Evolutionary conservation across 78 protist genomes (phyloP).

Genomic region (Creolimax fragrantissima): DNA sequence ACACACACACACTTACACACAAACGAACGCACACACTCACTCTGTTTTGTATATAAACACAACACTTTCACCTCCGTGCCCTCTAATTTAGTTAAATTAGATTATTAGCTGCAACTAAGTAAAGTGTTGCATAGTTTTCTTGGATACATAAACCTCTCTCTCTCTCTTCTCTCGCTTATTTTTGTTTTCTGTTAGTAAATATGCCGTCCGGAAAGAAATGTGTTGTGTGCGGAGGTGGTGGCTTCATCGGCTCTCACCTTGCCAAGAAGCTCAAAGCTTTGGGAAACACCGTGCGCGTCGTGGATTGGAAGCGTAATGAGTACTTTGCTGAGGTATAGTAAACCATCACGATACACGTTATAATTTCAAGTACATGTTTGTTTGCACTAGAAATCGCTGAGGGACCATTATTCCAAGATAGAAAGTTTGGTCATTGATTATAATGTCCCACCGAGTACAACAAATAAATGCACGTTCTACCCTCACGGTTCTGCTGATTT

Average conservation of each 20-base stretch:
- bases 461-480: no score
- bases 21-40: neutral
- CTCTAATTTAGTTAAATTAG: neutral
- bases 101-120: neutral
- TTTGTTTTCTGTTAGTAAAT: neutral
- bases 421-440: no score
- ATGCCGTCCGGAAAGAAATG: conserved; percentile 1
- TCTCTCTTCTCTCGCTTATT: neutral
- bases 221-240: conserved; percentile 67
- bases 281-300: conserved; percentile 58
- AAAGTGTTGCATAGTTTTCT: neutral
- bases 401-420: no score
- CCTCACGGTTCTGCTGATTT: no score
- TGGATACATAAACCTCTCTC: neutral
- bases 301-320: conserved; percentile 69
- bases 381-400: no score
- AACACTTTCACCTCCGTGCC: neutral
- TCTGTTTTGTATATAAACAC: neutral
- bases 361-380: no score
- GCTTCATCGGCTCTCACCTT: conserved; percentile 76
- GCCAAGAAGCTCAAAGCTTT: conserved; percentile 50
- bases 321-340: conserved; percentile 30
- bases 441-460: no score
- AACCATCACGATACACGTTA: no score
- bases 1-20: neutral